Base-by-base conservation (phyloP, 768 basidiomycete species). In the Panellus pusillus region DNA sequence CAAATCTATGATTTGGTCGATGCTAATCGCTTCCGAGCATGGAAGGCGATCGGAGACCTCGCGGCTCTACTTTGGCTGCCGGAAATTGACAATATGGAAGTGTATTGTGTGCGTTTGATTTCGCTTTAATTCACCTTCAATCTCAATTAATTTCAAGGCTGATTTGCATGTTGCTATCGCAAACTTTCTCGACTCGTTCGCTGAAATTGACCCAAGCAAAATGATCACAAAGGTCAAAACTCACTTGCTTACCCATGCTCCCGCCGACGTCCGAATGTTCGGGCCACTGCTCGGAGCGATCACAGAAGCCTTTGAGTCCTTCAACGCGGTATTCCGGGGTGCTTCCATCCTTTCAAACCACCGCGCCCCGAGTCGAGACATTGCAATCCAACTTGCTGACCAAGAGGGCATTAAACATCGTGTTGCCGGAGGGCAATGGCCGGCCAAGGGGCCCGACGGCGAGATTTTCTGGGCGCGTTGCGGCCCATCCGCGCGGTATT, bases 61-160 rank as follows among this genome's bases (percentile, higher is more conserved):
- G 47, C 66, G 0, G 70, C 74, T 0, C 62, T 77, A 1, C 57
- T 79, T 0, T 80, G 78, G 79, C 55, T 76, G 6, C 66, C 68
- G 0, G 65, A 69, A 50, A 79, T 79, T 15, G 36, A 52, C 0
- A 60, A 77, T 43, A 62, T 63, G n/a, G 63, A 72, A 7, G 39
- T 59, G 15, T 78, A 77, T 61, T 55, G 72, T 32, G 69, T 70
- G 50, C 27, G 62, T 63, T 47, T 27, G 36, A 31, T 48, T 31
- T 29, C 15, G 38, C 18, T 27, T 13, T 38, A 6, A 39, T 39
- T 40, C 44, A 42, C n/a, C 20, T 42, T 47, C 4, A 42, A 31
- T 18, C 38, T 44, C 45, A 27, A n/a, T 54, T 38, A 29, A 17
- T 46, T 44, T 15, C 39, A 39, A 58, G 65, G 45, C 39, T 28